Evolutionary conservation across 257 asterid species (phyloP), one percentile per base, ranked within the genome.

Genomic region (Nicotiana attenuata): DNA sequence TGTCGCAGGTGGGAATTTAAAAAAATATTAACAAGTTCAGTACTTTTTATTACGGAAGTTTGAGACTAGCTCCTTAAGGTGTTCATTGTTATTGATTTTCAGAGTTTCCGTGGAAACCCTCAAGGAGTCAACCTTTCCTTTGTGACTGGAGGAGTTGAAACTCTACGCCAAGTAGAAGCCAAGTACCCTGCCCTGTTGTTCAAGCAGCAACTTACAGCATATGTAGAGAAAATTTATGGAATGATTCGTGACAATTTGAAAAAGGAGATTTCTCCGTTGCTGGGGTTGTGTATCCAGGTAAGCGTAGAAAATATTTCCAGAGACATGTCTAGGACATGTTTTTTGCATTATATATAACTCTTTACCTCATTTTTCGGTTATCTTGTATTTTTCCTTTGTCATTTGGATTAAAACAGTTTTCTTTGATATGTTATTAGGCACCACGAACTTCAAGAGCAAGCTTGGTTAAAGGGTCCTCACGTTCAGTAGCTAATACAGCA

Each of bases 151-250:
- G 98, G 99, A 87, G 91, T 89, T 14, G 99, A 96, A 71, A 88
- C 93, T 81, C 86, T 96, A 84, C 94, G 97, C 85, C 99, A 96
- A 90, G 98, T 96, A 60, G 99, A 96, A 93, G 99, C 99, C 82
- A 96, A 96, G 85, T 94, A 96, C 85, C 99, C 99, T 81, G 99
- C 99, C 82, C 89, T 96, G 90, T 93, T 96, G 85, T 96, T 96
- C 92, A 96, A 96, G 89, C 99, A 96, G 88, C 99, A 96, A 85
- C 99, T 96, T 84, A 96, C 99, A 28, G 99, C 99, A 45, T 96
- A 93, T 88, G 98, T 96, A 10, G 99, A 96, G 84, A 96, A 96
- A 91, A 92, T 96, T 65, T 96, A 96, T 78, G 99, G 99, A 84
- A 89, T 96, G 98, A 94, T 96, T 84, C 86, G 98, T n/a, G 99